Evolutionary conservation across 768 basidiomycete species (phyloP).

Genomic region (Lactarius psammicola): DNA sequence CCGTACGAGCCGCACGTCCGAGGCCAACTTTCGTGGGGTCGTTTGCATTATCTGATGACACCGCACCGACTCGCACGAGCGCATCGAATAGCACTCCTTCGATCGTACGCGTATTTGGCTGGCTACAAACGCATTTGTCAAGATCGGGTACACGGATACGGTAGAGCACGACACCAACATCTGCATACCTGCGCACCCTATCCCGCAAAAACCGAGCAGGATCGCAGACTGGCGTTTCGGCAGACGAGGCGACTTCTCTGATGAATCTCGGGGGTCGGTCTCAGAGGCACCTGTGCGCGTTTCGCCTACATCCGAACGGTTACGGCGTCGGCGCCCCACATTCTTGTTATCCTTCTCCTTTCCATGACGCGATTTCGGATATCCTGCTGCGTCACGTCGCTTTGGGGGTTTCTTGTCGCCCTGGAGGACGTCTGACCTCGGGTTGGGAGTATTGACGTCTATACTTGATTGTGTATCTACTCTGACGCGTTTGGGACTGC

Average conservation of each 20-base stretch:
- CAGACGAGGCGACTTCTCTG: constrained; percentile 51
- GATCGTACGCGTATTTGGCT: constrained; percentile 75
- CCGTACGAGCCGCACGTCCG: constrained; percentile 88
- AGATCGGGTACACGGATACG: not conserved
- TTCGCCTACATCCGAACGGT: constrained; percentile 36
- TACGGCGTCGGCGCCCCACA: constrained; percentile 43
- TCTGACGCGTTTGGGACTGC: constrained; percentile 26
- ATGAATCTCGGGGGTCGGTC: constrained; percentile 1
- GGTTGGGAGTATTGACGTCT: constrained; percentile 5
- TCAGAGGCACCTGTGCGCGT: constrained; percentile 14
- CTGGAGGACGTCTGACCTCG: constrained; percentile 1
- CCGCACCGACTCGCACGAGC: constrained; percentile 83
- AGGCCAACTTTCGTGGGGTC: constrained; percentile 88
- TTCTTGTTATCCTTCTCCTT: constrained; percentile 42
- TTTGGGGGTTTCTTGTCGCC: constrained; percentile 19
- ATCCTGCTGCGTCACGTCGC: constrained; percentile 35
- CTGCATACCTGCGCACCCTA: constrained; percentile 94
- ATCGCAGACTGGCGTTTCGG: constrained; percentile 86
- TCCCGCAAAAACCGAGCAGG: constrained; percentile 88
- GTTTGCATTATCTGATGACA: constrained; percentile 92
- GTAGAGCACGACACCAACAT: constrained; percentile 57
- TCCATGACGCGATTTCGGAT: constrained; percentile 36
- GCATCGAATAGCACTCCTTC: constrained; percentile 89
- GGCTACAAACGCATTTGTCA: constrained; percentile 42
- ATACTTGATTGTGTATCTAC: constrained; percentile 6